Evolutionary conservation across 2,329 filamentous ascomycete species (phyloP).

Genomic region (Sarocladiaceae sp.): DNA sequence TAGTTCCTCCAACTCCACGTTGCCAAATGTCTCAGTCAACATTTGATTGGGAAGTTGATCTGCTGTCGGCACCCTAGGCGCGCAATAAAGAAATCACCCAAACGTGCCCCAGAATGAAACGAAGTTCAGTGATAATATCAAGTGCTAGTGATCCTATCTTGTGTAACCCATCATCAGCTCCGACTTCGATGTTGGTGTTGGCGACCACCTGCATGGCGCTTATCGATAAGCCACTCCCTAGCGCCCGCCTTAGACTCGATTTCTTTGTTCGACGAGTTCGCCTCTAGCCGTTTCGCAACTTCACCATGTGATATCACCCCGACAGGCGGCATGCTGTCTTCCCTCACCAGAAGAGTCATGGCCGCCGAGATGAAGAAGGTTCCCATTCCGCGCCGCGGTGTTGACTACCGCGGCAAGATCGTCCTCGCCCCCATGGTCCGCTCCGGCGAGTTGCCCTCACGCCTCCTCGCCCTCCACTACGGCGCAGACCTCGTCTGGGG

Average conservation of each 20-base stretch:
- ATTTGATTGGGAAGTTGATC: too few species aligned
- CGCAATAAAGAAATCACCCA: too few species aligned
- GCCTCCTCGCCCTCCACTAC: slow-evolving; percentile 84
- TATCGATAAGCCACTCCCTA: slow-evolving; percentile 11
- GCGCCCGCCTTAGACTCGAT: not conserved
- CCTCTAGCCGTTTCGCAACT: not conserved
- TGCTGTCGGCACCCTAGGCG: too few species aligned
- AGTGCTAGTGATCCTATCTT: too few species aligned
- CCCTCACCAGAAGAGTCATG: slow-evolving; percentile 47
- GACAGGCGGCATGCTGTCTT: slow-evolving; percentile 24
- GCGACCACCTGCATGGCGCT: too few species aligned
- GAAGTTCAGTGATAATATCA: too few species aligned
- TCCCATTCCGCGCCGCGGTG: slow-evolving; percentile 78
- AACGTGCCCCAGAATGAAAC: too few species aligned
- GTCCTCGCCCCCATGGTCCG: slow-evolving; percentile 97
- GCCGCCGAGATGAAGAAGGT: slow-evolving; percentile 57
- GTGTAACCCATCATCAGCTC: too few species aligned
- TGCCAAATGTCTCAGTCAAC: too few species aligned
- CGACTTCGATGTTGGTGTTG: too few species aligned
- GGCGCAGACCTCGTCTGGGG: slow-evolving; percentile 97
- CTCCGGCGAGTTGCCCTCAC: slow-evolving; percentile 89
- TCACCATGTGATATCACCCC: not conserved
- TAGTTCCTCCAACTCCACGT: too few species aligned
- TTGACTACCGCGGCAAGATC: slow-evolving; percentile 89
- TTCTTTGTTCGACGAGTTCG: not conserved